Conservation (phyloP, 257 asterid genomes). For the Marsdenia floribunda region DNA sequence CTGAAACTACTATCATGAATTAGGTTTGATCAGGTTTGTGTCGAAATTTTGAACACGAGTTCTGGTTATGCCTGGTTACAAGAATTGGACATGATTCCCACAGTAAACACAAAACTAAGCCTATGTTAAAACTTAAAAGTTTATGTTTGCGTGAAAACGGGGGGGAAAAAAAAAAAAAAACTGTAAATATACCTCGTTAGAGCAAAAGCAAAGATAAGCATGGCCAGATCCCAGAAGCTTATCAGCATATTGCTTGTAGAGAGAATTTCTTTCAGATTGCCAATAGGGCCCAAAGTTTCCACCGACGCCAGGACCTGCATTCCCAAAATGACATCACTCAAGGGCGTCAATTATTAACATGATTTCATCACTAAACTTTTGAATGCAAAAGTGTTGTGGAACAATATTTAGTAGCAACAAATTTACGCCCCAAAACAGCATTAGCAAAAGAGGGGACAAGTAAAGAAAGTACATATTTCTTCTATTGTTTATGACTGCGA, state of each 20-base stretch:
- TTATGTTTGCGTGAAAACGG: neutral
- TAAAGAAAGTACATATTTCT: neutral
- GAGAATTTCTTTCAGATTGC: slow-evolving; percentile 89
- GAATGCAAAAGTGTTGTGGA: neutral
- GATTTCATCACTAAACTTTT: neutral
- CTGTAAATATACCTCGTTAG: slow-evolving; percentile 50
- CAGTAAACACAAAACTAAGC: neutral
- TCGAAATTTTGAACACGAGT: no score
- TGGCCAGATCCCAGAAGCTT: slow-evolving; percentile 72
- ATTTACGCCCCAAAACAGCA: neutral
- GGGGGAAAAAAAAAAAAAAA: neutral
- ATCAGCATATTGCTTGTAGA: slow-evolving; percentile 74
- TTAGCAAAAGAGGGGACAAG: neutral
- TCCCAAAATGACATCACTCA: neutral
- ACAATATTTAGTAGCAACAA: neutral
- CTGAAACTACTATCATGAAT: no score
- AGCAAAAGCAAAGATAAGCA: slow-evolving; percentile 91
- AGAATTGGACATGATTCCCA: no score
- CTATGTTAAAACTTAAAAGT: neutral
- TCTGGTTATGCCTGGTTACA: no score
- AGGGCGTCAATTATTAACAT: neutral
- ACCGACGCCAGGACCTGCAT: slow-evolving; percentile 78
- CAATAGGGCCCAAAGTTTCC: slow-evolving; percentile 88
- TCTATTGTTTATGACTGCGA: neutral
- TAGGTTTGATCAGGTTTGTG: no score